Percentiles rank a stretch among this genome's conserved stretches.
These are phyloP conservation scores for Wickerhamomyces hampshirensis DNA, from an alignment of 805 yeast species.

Conservation along the genomic window DNA sequence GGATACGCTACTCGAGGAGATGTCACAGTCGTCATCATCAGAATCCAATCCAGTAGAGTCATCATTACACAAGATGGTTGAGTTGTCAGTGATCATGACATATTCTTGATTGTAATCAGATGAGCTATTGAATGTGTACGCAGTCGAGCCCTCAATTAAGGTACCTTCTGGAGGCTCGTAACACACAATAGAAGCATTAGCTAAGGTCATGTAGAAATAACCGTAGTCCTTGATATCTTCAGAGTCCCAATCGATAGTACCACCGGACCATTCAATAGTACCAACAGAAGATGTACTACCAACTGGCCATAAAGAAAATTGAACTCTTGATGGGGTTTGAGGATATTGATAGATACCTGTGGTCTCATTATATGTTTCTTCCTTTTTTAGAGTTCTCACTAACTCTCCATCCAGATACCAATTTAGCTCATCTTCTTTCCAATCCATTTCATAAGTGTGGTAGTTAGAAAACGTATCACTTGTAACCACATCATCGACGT, in stretches of 20 bases:
- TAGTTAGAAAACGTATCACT: constrained; percentile 57
- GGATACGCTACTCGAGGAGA: constrained; percentile 14
- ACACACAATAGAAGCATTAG: constrained; percentile 57
- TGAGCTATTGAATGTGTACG: constrained; percentile 50
- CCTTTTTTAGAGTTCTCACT: constrained; percentile 60
- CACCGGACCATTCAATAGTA: constrained; percentile 85
- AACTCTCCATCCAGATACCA: constrained; percentile 72
- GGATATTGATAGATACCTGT: constrained; percentile 53
- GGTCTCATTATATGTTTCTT: constrained; percentile 61
- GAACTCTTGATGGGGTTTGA: constrained; percentile 71
- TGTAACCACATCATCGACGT: constrained; percentile 40
- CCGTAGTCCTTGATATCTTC: constrained; percentile 70
- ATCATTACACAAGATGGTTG: constrained; percentile 52
- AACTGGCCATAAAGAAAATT: constrained; percentile 76
- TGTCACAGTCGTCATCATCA: constrained; percentile 24
- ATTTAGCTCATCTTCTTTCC: constrained; percentile 65
- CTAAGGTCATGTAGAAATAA: constrained; percentile 68
- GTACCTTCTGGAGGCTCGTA: constrained; percentile 67
- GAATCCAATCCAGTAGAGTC: constrained; percentile 67
- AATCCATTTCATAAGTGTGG: constrained; percentile 75
- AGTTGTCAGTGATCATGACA: constrained; percentile 58
- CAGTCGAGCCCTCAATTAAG: constrained; percentile 36
- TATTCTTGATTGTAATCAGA: constrained; percentile 43
- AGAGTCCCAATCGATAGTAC: constrained; percentile 77
- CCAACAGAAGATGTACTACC: constrained; percentile 56